Evolutionary conservation across 208 protist species (phyloP).

Genomic region (Blechomonas ayalai): DNA sequence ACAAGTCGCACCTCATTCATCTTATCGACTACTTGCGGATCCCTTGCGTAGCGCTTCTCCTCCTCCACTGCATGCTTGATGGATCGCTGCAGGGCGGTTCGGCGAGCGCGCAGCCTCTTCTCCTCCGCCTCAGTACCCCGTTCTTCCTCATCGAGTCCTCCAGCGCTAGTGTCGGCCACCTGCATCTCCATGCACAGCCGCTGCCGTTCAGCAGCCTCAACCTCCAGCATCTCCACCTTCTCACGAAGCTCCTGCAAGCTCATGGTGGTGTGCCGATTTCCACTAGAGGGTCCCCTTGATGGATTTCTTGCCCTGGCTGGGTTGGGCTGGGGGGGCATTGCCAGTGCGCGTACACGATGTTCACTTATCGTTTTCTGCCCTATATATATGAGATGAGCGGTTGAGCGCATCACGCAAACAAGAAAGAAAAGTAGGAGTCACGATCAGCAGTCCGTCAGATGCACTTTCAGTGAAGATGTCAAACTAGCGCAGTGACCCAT

Average conservation of each 20-base stretch:
- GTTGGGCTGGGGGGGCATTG: too few species aligned
- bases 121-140: slow-evolving; percentile 7
- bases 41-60: slow-evolving; percentile 21
- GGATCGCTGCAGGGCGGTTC: slow-evolving; percentile 31
- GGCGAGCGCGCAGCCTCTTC: slow-evolving; percentile 13
- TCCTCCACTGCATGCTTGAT: slow-evolving; percentile 17
- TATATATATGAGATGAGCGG: background rate
- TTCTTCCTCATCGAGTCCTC: slow-evolving; percentile 3
- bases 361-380: background rate
- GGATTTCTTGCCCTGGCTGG: slow-evolving; percentile 6
- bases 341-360: slow-evolving; percentile 5
- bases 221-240: slow-evolving; percentile 21
- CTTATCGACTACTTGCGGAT: slow-evolving; percentile 55
- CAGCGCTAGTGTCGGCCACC: background rate
- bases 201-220: slow-evolving; percentile 21
- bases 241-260: slow-evolving; percentile 17
- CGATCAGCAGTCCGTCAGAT: too few species aligned
- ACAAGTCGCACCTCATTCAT: slow-evolving; percentile 51
- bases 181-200: slow-evolving; percentile 15
- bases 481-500: too few species aligned
- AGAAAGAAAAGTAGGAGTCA: too few species aligned
- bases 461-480: too few species aligned
- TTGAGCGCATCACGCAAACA: too few species aligned
- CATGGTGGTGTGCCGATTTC: too few species aligned
- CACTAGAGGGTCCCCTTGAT: too few species aligned